These are phyloP conservation scores for Diaporthe vaccinii DNA, from an alignment of 2,329 filamentous ascomycete genomes.

Conservation along the genomic window DNA sequence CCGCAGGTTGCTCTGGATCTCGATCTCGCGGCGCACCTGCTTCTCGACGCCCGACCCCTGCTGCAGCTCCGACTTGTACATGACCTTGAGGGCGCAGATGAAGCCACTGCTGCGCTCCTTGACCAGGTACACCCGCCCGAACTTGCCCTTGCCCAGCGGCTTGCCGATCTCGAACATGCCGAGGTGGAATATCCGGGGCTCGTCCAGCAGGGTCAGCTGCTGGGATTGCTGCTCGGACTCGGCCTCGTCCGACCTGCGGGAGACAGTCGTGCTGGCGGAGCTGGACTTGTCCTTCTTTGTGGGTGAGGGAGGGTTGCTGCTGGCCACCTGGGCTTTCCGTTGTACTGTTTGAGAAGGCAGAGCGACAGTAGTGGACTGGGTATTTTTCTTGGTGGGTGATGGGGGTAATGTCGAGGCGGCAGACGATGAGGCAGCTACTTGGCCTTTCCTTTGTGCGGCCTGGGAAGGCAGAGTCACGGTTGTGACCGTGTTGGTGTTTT, in stretches of 20 bases:
- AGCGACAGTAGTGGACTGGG: conserved; percentile 68
- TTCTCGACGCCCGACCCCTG: conserved; percentile 84
- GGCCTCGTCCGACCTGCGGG: conserved; percentile 63
- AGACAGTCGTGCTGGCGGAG: conserved; percentile 48
- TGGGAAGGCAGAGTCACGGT: conserved; percentile 78
- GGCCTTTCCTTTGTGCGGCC: conserved; percentile 67
- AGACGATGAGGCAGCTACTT: conserved; percentile 44
- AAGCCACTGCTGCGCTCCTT: conserved; percentile 84
- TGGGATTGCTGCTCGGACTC: conserved; percentile 67
- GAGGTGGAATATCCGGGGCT: conserved; percentile 81
- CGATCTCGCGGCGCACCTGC: conserved; percentile 88
- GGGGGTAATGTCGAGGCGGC: conserved; percentile 41
- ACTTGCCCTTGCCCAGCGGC: conserved; percentile 88
- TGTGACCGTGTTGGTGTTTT: conserved; percentile 74
- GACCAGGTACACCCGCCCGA: conserved; percentile 87
- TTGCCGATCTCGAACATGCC: conserved; percentile 96
- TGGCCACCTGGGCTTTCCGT: conserved; percentile 54
- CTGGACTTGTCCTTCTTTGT: conserved; percentile 63
- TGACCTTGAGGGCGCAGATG: conserved; percentile 87
- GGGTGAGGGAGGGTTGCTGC: conserved; percentile 62
- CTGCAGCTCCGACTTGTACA: conserved; percentile 87
- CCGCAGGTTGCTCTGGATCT: conserved; percentile 89
- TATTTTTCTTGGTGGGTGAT: conserved; percentile 39
- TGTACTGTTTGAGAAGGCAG: conserved; percentile 76
- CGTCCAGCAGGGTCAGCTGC: conserved; percentile 58